Conservation (phyloP, 768 basidiomycete genomes). For the Auricularia sp. region DNA sequence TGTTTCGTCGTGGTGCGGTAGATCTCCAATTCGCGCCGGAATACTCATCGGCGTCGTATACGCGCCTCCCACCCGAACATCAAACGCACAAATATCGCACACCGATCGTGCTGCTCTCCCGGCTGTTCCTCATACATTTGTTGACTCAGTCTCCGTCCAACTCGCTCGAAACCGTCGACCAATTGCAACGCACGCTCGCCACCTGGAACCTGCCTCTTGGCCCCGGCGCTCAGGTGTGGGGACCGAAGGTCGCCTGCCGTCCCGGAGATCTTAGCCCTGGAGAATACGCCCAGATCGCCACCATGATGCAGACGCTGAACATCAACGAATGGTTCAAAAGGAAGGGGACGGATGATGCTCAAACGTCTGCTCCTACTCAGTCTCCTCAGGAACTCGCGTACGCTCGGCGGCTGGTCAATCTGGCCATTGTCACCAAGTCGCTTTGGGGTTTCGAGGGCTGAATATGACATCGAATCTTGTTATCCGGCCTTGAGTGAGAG, state of each 20-base stretch:
- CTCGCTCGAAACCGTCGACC: neutral
- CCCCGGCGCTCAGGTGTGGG: neutral
- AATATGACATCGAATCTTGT: neutral
- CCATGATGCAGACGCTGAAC: neutral
- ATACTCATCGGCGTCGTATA: neutral
- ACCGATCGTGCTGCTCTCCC: neutral
- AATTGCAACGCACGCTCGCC: neutral
- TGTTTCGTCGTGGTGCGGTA: neutral
- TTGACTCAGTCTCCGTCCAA: neutral
- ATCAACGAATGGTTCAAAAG: neutral
- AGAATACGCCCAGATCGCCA: neutral
- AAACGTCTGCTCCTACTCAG: neutral
- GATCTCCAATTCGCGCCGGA: neutral
- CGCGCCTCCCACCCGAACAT: neutral
- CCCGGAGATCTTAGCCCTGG: neutral
- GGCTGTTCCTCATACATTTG: neutral
- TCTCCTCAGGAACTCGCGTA: neutral
- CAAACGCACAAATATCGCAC: neutral
- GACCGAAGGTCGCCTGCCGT: neutral
- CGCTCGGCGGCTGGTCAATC: neutral
- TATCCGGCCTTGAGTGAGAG: no score
- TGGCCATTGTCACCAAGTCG: neutral
- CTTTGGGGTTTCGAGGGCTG: neutral
- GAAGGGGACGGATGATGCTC: neutral
- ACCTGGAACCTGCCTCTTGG: neutral